A percentile compares a stretch with the other conserved stretches of the same genome.
Conservation (phyloP, 179 eudicot genomes). For the Carnegiea gigantea region DNA sequence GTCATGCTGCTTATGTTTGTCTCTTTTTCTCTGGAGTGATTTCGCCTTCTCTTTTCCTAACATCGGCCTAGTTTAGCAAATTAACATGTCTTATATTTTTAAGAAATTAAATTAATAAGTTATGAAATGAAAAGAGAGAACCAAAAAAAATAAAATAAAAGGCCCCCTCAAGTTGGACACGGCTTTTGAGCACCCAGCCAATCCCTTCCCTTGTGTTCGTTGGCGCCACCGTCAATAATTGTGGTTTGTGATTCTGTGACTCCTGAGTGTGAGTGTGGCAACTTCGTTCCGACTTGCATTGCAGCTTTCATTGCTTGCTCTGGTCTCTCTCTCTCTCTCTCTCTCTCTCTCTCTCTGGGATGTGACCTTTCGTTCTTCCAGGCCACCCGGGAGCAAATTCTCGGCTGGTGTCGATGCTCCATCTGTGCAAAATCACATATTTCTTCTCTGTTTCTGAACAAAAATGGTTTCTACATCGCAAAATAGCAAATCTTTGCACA, state of each 20-base stretch:
- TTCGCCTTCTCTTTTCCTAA: no score
- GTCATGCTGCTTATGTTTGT: no score
- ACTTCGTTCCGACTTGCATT: not conserved
- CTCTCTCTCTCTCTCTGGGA: not conserved
- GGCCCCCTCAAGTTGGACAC: not conserved
- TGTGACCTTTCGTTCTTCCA: conserved; percentile 1
- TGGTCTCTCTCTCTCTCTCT: not conserved
- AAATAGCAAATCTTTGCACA: conserved; percentile 44
- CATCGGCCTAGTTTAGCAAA: no score
- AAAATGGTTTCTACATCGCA: conserved; percentile 45
- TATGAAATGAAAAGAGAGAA: no score
- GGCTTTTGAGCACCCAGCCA: not conserved
- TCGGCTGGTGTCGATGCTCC: conserved; percentile 8
- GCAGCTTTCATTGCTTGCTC: conserved; percentile 1
- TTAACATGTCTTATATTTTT: no score
- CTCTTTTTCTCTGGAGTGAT: no score
- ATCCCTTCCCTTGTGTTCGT: not conserved
- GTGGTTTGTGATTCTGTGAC: not conserved
- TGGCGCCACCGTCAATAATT: conserved; percentile 8
- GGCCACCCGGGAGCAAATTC: not conserved
- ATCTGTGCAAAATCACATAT: not conserved
- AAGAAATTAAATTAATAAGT: no score
- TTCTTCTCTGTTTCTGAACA: not conserved
- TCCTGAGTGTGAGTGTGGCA: not conserved
- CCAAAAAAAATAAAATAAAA: no score